Percentiles rank a stretch among this genome's conserved stretches.
Evolutionary conservation across 2,329 filamentous ascomycete species (phyloP).

Genomic region (Elsinoe necatrix): DNA sequence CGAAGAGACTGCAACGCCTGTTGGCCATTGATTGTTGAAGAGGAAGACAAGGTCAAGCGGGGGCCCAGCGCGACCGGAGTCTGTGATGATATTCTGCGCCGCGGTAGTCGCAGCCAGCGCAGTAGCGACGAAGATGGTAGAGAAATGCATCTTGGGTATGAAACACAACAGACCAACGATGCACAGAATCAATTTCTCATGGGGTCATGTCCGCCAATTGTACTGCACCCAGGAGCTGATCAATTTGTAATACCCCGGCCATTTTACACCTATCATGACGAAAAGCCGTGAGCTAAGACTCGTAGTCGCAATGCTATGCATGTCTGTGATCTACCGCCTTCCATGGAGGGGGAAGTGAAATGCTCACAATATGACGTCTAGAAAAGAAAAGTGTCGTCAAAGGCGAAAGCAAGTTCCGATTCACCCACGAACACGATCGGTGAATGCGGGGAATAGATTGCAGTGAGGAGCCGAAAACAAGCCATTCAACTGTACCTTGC

Average conservation of each 20-base stretch:
- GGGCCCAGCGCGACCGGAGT: slow-evolving; percentile 35
- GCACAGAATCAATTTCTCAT: neutral
- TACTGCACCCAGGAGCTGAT: neutral
- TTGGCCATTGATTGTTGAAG: slow-evolving; percentile 45
- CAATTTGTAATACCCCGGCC: slow-evolving; percentile 6
- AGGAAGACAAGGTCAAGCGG: slow-evolving; percentile 42
- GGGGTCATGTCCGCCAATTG: neutral
- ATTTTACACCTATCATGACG: slow-evolving; percentile 6
- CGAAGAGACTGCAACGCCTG: slow-evolving; percentile 44
- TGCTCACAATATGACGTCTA: slow-evolving; percentile 7
- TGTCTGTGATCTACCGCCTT: neutral
- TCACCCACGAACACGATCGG: slow-evolving; percentile 5
- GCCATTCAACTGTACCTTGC: slow-evolving; percentile 3
- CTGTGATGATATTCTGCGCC: slow-evolving; percentile 21
- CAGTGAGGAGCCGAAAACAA: slow-evolving; percentile 11
- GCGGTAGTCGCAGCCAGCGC: neutral
- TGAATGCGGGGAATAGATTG: slow-evolving; percentile 8
- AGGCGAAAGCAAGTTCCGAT: slow-evolving; percentile 6
- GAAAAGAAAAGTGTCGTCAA: neutral
- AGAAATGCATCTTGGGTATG: neutral
- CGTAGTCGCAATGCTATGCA: neutral
- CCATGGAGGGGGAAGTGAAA: neutral
- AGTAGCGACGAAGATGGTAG: neutral
- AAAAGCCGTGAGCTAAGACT: slow-evolving; percentile 8
- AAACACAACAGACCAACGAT: neutral